Evolutionary conservation across 768 basidiomycete genomes (phyloP), one percentile per base, ranked within the genome.

Genomic region (Clitopilus passeckerianus): DNA sequence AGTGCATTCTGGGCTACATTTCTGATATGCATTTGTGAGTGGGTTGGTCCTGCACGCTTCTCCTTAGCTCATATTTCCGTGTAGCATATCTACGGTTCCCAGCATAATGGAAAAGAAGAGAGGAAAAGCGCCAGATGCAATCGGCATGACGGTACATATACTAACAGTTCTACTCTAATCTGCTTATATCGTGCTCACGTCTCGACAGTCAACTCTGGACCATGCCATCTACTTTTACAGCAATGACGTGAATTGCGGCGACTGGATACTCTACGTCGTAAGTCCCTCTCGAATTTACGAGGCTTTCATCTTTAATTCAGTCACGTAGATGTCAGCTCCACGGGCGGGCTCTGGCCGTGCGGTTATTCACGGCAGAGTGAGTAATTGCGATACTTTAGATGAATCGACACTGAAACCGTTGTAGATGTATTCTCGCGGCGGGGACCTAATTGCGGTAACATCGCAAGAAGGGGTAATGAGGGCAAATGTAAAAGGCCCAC

Each of bases 211-310:
- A 16, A 85, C 86, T 2, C 71, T 93, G 41, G 90, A 93, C 70
- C 91, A 94, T 72, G 78, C 87, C 34, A 85, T 94, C 59, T 89
- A 82, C 76, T 93, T 86, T 70, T 93, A 92, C 64, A 79, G 90
- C 63, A 80, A 93, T 65, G 72, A 80, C 53, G 90, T 94, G 65
- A 78, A 90, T 67, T 90, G 88, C 66, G 86, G 86, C 24, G 87
- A 93, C 60, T 93, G 91, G 84, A 63, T 93, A 33, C 79, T 94
- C 57, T 89, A 91, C 64, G 86, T 87, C 56, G 91, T 90, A 64
- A 60, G 86, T 71, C 23, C 18, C 34, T 6, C 41, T 34, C 12
- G 27, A 34, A n/a, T 44, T 41, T 14, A 35, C 27, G 23, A n/a
- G 8, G 43, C 57, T 3, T 53, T 23, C 56, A n/a, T 56, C 41